These are phyloP conservation scores for Pisolithus orientalis DNA, from an alignment of 768 basidiomycete genomes.

Conservation along the genomic window DNA sequence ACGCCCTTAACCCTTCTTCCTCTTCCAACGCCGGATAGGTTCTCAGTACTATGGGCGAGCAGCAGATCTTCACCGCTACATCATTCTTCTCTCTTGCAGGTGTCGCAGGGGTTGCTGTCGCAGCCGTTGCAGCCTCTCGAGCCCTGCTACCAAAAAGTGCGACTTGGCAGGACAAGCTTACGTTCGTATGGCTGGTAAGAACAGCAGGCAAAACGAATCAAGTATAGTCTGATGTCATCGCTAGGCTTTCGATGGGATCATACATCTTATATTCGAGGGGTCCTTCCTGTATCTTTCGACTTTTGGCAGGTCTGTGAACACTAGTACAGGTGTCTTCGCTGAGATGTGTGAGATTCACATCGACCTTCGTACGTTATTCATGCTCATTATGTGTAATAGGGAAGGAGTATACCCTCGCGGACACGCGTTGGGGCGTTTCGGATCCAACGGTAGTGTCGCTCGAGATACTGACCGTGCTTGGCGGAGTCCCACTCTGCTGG, in stretches of 20 bases:
- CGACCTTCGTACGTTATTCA: neutral
- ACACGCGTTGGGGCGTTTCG: slow-evolving; percentile 74
- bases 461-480: slow-evolving; percentile 76
- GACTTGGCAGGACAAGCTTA: slow-evolving; percentile 55
- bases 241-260: slow-evolving; percentile 74
- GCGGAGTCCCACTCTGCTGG: slow-evolving; percentile 65
- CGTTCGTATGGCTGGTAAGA: slow-evolving; percentile 75
- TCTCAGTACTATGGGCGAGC: neutral
- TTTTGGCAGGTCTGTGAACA: slow-evolving; percentile 68
- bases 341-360: slow-evolving; percentile 54
- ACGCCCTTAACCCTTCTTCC: too few relatives aligned
- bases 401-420: slow-evolving; percentile 77
- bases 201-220: neutral
- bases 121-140: slow-evolving; percentile 50
- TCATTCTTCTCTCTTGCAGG: slow-evolving; percentile 61
- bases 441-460: slow-evolving; percentile 80
- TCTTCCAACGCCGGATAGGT: too few relatives aligned
- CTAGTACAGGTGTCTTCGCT: slow-evolving; percentile 62
- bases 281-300: slow-evolving; percentile 74
- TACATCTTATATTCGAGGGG: slow-evolving; percentile 75
- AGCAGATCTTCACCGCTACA: slow-evolving; percentile 46
- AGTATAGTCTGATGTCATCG: neutral
- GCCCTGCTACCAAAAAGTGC: slow-evolving; percentile 58
- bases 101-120: slow-evolving; percentile 43
- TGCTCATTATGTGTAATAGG: slow-evolving; percentile 34